These are phyloP conservation scores for Suzukiozyma palmioleophila DNA, from an alignment of 1,139 yeast species.

Conservation along the genomic window DNA sequence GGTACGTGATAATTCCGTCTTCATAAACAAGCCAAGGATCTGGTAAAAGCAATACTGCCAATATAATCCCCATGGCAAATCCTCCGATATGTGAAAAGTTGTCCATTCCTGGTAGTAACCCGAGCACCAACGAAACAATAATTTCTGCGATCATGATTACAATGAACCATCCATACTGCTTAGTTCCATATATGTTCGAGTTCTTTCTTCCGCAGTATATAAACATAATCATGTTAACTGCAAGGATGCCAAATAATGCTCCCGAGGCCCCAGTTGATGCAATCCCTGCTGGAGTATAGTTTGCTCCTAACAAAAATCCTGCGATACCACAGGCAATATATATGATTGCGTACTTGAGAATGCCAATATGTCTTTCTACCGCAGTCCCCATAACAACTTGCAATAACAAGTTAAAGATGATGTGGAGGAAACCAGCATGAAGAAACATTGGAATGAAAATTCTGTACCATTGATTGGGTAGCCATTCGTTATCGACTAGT, in stretches of 20 bases:
- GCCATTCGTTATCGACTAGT: constrained; percentile 20
- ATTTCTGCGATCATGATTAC: constrained; percentile 52
- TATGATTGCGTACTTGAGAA: constrained; percentile 49
- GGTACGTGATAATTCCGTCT: constrained; percentile 39
- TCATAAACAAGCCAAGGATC: constrained; percentile 53
- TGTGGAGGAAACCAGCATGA: constrained; percentile 73
- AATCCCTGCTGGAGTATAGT: constrained; percentile 66
- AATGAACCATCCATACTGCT: constrained; percentile 42
- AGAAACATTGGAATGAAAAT: constrained; percentile 67
- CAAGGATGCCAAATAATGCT: constrained; percentile 65
- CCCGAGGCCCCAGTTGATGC: constrained; percentile 79
- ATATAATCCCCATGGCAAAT: constrained; percentile 56
- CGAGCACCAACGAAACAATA: constrained; percentile 57
- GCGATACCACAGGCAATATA: constrained; percentile 62
- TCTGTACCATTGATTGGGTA: constrained; percentile 69
- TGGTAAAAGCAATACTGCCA: constrained; percentile 50
- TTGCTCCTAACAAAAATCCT: constrained; percentile 69
- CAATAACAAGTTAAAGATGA: constrained; percentile 57
- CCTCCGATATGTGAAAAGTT: constrained; percentile 80
- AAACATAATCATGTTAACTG: constrained; percentile 56
- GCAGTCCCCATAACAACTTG: constrained; percentile 62
- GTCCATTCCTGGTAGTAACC: constrained; percentile 70
- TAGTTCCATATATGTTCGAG: constrained; percentile 40
- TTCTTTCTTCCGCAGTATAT: constrained; percentile 50
- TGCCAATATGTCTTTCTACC: constrained; percentile 59